These are phyloP conservation scores for Fragaria ananassa DNA, from an alignment of 306 rosid genomes.

Conservation along the genomic window DNA sequence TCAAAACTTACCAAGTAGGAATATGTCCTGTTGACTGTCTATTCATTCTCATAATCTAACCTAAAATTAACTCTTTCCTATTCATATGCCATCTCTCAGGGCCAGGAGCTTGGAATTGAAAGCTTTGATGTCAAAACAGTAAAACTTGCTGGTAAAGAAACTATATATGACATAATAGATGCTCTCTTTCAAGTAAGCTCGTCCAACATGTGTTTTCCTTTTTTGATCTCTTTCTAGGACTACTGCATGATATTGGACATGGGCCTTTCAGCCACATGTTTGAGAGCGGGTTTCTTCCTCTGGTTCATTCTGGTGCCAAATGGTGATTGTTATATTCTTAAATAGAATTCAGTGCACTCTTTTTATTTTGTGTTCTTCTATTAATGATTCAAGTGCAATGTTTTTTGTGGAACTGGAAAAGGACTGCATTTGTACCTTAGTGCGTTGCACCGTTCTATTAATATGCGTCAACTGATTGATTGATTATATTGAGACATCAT, in stretches of 20 bases:
- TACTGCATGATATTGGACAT: slow-evolving; percentile 93
- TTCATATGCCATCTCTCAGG: slow-evolving; percentile 46
- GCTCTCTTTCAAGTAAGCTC: slow-evolving; percentile 19
- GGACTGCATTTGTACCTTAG: slow-evolving; percentile 28
- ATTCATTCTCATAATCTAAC: slow-evolving; percentile 7
- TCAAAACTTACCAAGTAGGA: slow-evolving; percentile 58
- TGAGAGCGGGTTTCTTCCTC: slow-evolving; percentile 77
- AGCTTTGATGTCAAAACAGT: slow-evolving; percentile 69
- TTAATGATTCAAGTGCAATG: neutral
- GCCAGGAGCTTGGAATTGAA: slow-evolving; percentile 78
- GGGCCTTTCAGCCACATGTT: slow-evolving; percentile 96
- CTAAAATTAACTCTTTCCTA: neutral
- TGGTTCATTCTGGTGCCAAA: slow-evolving; percentile 39
- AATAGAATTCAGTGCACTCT: slow-evolving; percentile 11
- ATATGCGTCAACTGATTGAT: neutral
- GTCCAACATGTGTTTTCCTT: slow-evolving; percentile 15
- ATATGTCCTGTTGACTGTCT: slow-evolving; percentile 2
- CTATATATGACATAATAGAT: slow-evolving; percentile 20
- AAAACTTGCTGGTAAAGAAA: slow-evolving; percentile 74
- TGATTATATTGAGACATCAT: neutral
- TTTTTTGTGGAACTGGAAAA: slow-evolving; percentile 12
- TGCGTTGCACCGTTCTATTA: neutral
- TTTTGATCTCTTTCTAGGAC: slow-evolving; percentile 45
- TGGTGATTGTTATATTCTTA: slow-evolving; percentile 41
- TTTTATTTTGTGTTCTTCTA: neutral